A percentile compares a stretch with the other conserved stretches of the same genome.
Conservation (phyloP, 768 basidiomycete genomes). For the Amanita rimosa region DNA sequence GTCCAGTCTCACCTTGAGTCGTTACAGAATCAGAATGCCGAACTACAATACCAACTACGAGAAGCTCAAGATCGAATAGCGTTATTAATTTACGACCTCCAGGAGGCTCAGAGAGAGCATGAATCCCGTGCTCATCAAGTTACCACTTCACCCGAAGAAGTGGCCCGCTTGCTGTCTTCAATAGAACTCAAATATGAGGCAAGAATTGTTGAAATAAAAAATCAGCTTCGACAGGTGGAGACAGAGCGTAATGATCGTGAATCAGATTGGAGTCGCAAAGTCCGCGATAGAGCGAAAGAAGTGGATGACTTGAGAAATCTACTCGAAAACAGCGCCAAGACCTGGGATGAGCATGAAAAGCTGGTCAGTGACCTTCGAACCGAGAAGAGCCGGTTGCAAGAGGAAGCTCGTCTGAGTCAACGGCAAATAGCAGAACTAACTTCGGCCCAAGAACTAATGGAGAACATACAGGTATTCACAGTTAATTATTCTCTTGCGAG, state of each 20-base stretch:
- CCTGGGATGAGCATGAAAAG: slow-evolving; percentile 48
- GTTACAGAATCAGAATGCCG: slow-evolving; percentile 67
- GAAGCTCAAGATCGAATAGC: slow-evolving; percentile 66
- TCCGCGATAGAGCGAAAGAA: slow-evolving; percentile 70
- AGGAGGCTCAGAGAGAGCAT: slow-evolving; percentile 51
- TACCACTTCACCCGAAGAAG: slow-evolving; percentile 46
- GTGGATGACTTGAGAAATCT: slow-evolving; percentile 57
- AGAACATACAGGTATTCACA: slow-evolving; percentile 53
- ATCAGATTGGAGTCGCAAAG: slow-evolving; percentile 79
- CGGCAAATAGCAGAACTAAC: slow-evolving; percentile 46
- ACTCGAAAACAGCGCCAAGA: slow-evolving; percentile 46
- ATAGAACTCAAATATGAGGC: slow-evolving; percentile 70
- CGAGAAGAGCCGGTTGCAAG: slow-evolving; percentile 42
- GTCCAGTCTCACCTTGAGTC: slow-evolving; percentile 65
- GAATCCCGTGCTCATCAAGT: slow-evolving; percentile 33
- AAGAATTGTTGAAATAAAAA: slow-evolving; percentile 60
- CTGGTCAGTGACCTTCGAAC: slow-evolving; percentile 35
- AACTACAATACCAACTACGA: slow-evolving; percentile 78
- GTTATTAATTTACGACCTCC: slow-evolving; percentile 61
- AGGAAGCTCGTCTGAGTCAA: slow-evolving; percentile 35
- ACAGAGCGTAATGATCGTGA: slow-evolving; percentile 82
- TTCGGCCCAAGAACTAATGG: slow-evolving; percentile 32
- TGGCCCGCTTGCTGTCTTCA: slow-evolving; percentile 62
- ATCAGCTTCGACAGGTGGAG: slow-evolving; percentile 53
- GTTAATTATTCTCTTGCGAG: not conserved